Base-by-base conservation (phyloP, 2,329 filamentous ascomycete species). In the Curvularia eragrostidis region DNA sequence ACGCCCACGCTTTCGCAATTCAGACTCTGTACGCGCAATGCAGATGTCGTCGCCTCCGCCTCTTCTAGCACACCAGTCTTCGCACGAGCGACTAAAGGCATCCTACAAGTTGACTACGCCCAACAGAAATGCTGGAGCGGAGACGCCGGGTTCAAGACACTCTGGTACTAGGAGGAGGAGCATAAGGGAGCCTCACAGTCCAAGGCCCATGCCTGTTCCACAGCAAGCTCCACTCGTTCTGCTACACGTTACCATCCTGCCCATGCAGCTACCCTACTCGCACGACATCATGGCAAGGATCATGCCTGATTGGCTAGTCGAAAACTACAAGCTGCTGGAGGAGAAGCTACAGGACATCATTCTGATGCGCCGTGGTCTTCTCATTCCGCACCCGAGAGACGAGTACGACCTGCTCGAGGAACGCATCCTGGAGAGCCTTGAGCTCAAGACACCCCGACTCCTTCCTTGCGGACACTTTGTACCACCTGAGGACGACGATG, bases 341-440 rank as follows among this genome's bases (percentile, higher is more conserved):
- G 87, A 90, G 52, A 88, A 89, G 57, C 81, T 91, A 3, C 87
- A 86, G 1, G 89, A 92, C 49, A 91, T 89, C 0, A 86, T 93
- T 12, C 60, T 78, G 10, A 83, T 90, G 62, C 85, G 90, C 70
- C 84, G 91, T 21, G 91, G 90, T 2, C 83, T 95, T 32, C 79
- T 95, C 42, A 83, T 95, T 7, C 86, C 90, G 1, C 91, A 95
- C 71, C 91, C 91, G 1, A 86, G 91, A 65, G 89, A 89, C 54
- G 91, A 93, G 72, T 94, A 91, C 68, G 91, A 93, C 74, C 78
- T 91, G 55, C 83, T 95, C 0, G 90, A 94, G 76, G 91, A 93
- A 77, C 82, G 90, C 26, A 81, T 94, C 32, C 79, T 93, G 2
- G 90, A 93, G 74, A 87, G 89, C 1, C 77, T 93, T 44, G 90